Conservation (phyloP, 2,329 filamentous ascomycete genomes). For the Exophiala lecanii-corni region DNA sequence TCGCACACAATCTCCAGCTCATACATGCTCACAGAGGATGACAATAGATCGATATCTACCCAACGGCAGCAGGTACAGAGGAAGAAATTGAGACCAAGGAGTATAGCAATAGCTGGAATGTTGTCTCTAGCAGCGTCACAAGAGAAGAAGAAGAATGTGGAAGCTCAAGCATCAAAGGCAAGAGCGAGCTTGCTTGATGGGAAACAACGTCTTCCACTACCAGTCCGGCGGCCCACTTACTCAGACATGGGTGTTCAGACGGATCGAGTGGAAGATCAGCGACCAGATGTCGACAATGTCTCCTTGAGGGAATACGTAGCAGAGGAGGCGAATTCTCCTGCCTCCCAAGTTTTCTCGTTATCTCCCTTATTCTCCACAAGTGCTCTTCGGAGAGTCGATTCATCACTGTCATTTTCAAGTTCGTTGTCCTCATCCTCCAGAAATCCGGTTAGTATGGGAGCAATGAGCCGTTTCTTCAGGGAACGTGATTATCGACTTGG, state of each 20-base stretch:
- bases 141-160: constrained; percentile 1
- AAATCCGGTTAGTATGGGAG: constrained; percentile 14
- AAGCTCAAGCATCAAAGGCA: background rate
- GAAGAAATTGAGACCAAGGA: constrained; percentile 10
- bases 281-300: background rate
- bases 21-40: background rate
- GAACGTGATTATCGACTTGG: constrained; percentile 15
- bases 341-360: constrained; percentile 1
- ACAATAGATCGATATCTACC: background rate
- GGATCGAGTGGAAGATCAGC: constrained; percentile 1
- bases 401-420: constrained; percentile 2
- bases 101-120: constrained; percentile 7
- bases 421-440: constrained; percentile 3
- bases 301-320: background rate
- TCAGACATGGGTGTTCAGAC: constrained; percentile 14
- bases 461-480: constrained; percentile 16
- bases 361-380: constrained; percentile 5
- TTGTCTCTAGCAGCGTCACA: constrained; percentile 2
- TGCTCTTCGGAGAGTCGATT: constrained; percentile 1
- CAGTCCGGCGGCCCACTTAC: constrained; percentile 1
- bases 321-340: background rate
- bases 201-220: background rate
- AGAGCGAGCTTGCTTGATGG: background rate
- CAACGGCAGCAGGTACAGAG: background rate
- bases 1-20: constrained; percentile 13